Evolutionary conservation across 1,284 basidiomycete genomes (phyloP).

Genomic region (Melampsora americana): DNA sequence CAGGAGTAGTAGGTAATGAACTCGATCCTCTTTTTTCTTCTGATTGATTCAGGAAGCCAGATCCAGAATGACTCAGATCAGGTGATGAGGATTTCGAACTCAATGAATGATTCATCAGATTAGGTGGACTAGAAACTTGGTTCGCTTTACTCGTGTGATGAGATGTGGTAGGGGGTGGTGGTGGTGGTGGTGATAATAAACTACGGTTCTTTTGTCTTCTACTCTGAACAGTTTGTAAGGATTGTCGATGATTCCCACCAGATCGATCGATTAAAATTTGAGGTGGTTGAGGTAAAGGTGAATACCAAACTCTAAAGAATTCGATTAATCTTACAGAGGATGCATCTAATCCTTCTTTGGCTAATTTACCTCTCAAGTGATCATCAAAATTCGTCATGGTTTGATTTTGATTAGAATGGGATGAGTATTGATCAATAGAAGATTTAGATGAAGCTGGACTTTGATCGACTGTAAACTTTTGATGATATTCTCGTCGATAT

Average conservation of each 20-base stretch:
- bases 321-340: constrained; percentile 24
- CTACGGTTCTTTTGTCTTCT: too few species aligned
- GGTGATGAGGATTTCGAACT: constrained; percentile 1
- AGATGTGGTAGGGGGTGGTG: too few species aligned
- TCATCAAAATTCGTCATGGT: constrained; percentile 7
- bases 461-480: too few species aligned
- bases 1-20: not conserved
- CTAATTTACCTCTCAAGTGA: not conserved
- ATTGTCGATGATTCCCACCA: not conserved
- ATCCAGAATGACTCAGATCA: too few species aligned
- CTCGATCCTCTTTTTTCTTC: too few species aligned
- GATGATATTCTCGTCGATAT: constrained; percentile 8
- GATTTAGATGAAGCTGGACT: too few species aligned
- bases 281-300: constrained; percentile 23
- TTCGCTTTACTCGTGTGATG: too few species aligned
- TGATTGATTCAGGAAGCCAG: not conserved
- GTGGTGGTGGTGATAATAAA: not conserved
- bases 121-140: not conserved
- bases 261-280: constrained; percentile 4
- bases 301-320: constrained; percentile 33
- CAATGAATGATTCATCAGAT: not conserved
- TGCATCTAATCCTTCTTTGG: constrained; percentile 15
- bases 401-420: too few species aligned
- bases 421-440: too few species aligned
- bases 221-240: too few species aligned